Conservation (phyloP, 345 rosid genomes). For the Lepidium sativum region DNA sequence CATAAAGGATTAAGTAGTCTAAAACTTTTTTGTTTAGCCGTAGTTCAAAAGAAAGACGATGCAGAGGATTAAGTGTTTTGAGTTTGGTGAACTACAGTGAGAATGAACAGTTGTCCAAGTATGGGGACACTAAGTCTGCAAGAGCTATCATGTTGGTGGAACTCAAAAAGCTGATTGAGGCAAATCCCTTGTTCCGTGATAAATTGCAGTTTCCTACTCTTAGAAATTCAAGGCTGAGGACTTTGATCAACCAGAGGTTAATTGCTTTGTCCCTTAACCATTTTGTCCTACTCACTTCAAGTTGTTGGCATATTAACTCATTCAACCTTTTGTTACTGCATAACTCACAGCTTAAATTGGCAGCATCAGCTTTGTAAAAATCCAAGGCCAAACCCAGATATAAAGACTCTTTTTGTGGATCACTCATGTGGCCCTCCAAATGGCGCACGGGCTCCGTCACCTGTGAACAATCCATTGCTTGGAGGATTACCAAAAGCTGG, state of each 20-base stretch:
- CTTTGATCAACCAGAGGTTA: conserved; percentile 93
- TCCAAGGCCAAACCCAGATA: conserved; percentile 98
- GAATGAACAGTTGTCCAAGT: conserved; percentile 92
- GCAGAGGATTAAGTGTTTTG: conserved; percentile 10
- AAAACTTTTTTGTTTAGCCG: background rate
- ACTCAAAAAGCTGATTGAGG: conserved; percentile 96
- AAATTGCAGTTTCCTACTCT: conserved; percentile 93
- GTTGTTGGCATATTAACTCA: background rate
- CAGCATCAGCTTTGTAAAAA: conserved; percentile 97
- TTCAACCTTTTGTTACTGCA: background rate
- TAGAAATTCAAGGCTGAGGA: conserved; percentile 79
- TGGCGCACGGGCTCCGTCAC: conserved; percentile 95
- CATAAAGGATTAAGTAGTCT: background rate
- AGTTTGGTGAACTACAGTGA: conserved; percentile 43
- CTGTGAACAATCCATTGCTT: conserved; percentile 75
- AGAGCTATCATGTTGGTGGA: conserved; percentile 95
- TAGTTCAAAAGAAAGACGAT: background rate
- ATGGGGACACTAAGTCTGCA: conserved; percentile 97
- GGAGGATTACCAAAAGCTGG: conserved; percentile 84
- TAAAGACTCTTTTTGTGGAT: conserved; percentile 94
- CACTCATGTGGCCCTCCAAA: conserved; percentile 96
- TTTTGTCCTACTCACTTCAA: background rate
- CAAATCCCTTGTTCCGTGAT: conserved; percentile 93
- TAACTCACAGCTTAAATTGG: conserved; percentile 82
- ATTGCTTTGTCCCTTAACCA: background rate